Percentiles rank a stretch among this genome's conserved stretches.
These are phyloP conservation scores for Lenzites betulinus DNA, from an alignment of 768 basidiomycete genomes.

Conservation along the genomic window DNA sequence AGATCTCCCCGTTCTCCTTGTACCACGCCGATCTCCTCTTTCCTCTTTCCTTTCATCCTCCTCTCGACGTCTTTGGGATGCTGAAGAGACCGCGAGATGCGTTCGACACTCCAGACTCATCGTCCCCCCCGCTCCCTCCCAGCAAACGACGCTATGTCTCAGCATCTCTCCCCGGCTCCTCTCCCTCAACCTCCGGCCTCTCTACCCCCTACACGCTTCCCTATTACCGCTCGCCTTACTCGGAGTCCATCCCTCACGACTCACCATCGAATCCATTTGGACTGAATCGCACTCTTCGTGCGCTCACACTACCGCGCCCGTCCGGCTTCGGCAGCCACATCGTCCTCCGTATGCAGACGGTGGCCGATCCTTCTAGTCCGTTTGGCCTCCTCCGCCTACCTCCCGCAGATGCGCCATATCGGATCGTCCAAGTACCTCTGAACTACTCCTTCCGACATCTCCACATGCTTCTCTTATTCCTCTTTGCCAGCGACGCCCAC, in stretches of 20 bases:
- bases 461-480: conserved; percentile 58
- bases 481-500: conserved; percentile 45
- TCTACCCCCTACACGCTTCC: conserved; percentile 34
- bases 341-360: conserved; percentile 63
- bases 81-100: conserved; percentile 35
- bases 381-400: conserved; percentile 23
- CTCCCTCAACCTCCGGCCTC: conserved; percentile 7
- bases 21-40: background rate
- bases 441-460: conserved; percentile 72
- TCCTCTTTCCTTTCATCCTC: background rate
- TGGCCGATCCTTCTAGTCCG: conserved; percentile 34
- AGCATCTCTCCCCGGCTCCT: conserved; percentile 20
- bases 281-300: conserved; percentile 44
- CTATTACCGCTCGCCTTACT: conserved; percentile 21
- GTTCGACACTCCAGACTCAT: conserved; percentile 29
- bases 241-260: conserved; percentile 50
- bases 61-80: conserved; percentile 6
- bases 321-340: conserved; percentile 62
- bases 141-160: conserved; percentile 31
- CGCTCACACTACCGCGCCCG: conserved; percentile 39
- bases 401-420: conserved; percentile 51
- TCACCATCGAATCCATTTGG: conserved; percentile 76
- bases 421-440: conserved; percentile 68
- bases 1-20: too few relatives aligned
- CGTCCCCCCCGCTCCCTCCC: conserved; percentile 28